Evolutionary conservation across 2,329 filamentous ascomycete genomes (phyloP), one percentile per base, ranked within the genome.

Genomic region (Pestalotiopsis sp.): DNA sequence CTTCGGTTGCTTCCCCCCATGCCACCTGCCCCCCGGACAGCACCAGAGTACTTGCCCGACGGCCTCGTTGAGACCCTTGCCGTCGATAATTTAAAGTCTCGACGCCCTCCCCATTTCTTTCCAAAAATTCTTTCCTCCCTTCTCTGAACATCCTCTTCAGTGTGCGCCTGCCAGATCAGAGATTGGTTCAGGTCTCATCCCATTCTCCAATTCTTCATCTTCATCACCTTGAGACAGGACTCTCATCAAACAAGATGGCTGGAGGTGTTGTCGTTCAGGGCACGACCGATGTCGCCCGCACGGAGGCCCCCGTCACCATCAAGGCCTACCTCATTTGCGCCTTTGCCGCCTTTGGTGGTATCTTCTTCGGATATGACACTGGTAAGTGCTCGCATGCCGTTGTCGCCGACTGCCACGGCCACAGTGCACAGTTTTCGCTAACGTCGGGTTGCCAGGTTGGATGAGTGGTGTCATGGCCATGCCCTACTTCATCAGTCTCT

Each of bases 261-360:
- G 75, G 74, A 58, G 75, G 71, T 70, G 73, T 71, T 31, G 71
- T 75, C 39, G 69, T 72, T 67, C 70, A 72, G 64, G 84, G 82
- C 69, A 83, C 84, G 68, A 74, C 80, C 75, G 85, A 89, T 75
- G 81, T 85, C 72, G 79, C 79, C 73, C 86, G 86, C 73, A 82
- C 91, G 73, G 87, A 89, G 76, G 86, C 87, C 36, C 86, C 87
- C 9, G 84, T 88, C 67, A 88, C 87, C 67, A 67, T 85, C 74
- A 88, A 88, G 81, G 88, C 88, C 13, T 79, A 79, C 68, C 64
- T 77, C 27, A 77, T 78, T 74, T 79, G 76, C 63, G 76, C 75
- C 62, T 78, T 78, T 64, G 76, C 77, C 20, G 76, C 77, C 55
- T 78, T 78, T 61, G 76, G 76, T 62, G 77, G 80, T 73, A 81